Evolutionary conservation across 257 asterid genomes (phyloP).

Genomic region (Scutellaria barbata): DNA sequence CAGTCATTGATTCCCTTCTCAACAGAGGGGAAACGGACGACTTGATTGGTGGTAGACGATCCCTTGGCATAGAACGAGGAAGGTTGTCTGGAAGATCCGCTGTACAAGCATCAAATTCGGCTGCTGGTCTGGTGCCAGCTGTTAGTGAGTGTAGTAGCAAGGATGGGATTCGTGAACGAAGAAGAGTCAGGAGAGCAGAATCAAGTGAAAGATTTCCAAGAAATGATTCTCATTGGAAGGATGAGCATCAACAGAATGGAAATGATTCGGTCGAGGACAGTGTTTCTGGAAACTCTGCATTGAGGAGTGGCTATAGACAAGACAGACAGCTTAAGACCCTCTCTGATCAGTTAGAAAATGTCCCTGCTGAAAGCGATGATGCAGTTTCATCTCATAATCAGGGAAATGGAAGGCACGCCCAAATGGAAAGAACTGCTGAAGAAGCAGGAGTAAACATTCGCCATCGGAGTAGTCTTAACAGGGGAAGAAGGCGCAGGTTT

Average conservation of each 20-base stretch:
- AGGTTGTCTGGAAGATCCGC: constrained; percentile 58
- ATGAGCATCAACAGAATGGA: constrained; percentile 40
- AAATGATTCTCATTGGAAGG: constrained; percentile 39
- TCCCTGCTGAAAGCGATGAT: constrained; percentile 62
- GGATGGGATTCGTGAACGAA: constrained; percentile 47
- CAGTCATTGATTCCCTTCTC: constrained; percentile 54
- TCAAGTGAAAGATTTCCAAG: constrained; percentile 45
- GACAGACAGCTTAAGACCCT: constrained; percentile 55
- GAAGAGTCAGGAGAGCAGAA: constrained; percentile 54
- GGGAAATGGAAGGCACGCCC: constrained; percentile 43
- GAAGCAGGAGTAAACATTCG: constrained; percentile 43
- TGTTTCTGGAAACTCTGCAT: constrained; percentile 52
- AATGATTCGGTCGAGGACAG: constrained; percentile 36
- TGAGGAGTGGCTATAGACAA: constrained; percentile 43
- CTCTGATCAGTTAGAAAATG: constrained; percentile 62
- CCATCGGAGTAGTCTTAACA: constrained; percentile 45
- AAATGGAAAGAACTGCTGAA: constrained; percentile 42
- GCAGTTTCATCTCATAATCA: constrained; percentile 58
- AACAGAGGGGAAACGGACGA: constrained; percentile 54
- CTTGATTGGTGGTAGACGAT: constrained; percentile 55
- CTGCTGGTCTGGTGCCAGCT: constrained; percentile 35
- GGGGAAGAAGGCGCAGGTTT: constrained; percentile 76
- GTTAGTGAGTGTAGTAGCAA: constrained; percentile 45
- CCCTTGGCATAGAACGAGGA: constrained; percentile 56
- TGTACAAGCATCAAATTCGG: constrained; percentile 41